Base-by-base conservation (phyloP, 768 basidiomycete species). In the Tremella yokohamensis region DNA sequence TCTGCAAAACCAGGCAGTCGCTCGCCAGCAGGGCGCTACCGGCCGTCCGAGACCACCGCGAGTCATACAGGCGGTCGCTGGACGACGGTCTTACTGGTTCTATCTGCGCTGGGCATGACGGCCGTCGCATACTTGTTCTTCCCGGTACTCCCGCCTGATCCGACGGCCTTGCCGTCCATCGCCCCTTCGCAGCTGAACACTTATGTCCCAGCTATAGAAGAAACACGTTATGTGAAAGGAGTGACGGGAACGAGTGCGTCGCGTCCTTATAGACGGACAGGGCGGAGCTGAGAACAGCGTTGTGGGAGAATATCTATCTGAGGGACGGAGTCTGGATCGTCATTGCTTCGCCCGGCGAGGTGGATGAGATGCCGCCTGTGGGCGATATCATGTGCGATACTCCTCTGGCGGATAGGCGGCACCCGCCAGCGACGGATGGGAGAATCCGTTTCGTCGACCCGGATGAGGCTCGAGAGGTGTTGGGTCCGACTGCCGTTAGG, bases 221-320 rank as follows among this genome's bases (percentile, higher is more conserved):
- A 54, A 18, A 68, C 66, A 11, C 56, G 24, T 38, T 68, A 50
- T 38, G 49, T 62, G 1, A 53, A 57, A 44, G 66, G 66, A 13
- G 58, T 68, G 25, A 61, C 66, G 3, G 66, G 66, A 29, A 65
- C 64, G 8, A 68, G 66, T 68, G 48, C 51, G 66, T 61, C 8
- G 16, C 11, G 47, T 48, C 12, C 8, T 8, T 45, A 6, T 8
- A 45, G 42, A 45, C 22, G 22, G n/a, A 16, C 20, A 22, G 8
- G 49, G 8, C 7, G 16, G 3, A n/a, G 16, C 49, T 22, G 20
- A 29, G 15, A 11, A 16, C 37, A 29, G 51, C 51, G n/a, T 26
- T 37, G 9, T 57, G 37, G 29, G 57, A 65, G 40, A 68, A 70
- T 47, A 60, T 71, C 2, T 71, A 71, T 40, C 58, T 71, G 9